These are phyloP conservation scores for Cladophialophora carrionii DNA, from an alignment of 2,329 filamentous ascomycete species.

Conservation along the genomic window DNA sequence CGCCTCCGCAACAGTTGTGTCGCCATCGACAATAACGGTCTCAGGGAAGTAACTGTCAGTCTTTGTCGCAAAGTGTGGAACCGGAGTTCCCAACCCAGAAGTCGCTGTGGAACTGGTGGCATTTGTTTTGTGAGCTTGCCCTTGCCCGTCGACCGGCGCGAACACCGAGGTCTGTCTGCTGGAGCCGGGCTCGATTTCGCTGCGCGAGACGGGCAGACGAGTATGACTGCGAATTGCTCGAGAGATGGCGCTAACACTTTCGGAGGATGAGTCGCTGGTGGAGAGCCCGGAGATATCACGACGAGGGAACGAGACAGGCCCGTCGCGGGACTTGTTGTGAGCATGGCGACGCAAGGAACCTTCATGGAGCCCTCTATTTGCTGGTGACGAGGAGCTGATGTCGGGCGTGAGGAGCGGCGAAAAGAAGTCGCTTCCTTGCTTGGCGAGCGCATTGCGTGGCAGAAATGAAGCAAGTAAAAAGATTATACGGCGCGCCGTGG, in stretches of 20 bases:
- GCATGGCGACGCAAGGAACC: slow-evolving; percentile 25
- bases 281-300: slow-evolving; percentile 39
- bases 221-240: slow-evolving; percentile 19
- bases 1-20: slow-evolving; percentile 56
- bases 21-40: slow-evolving; percentile 39
- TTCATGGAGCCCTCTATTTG: slow-evolving; percentile 16
- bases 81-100: slow-evolving; percentile 54
- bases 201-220: slow-evolving; percentile 11
- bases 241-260: slow-evolving; percentile 41
- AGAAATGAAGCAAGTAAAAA: slow-evolving; percentile 63
- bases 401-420: slow-evolving; percentile 33
- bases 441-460: slow-evolving; percentile 43
- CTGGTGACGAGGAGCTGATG: slow-evolving; percentile 27
- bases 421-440: slow-evolving; percentile 23
- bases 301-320: slow-evolving; percentile 21
- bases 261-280: slow-evolving; percentile 51
- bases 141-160: slow-evolving; percentile 51
- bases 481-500: slow-evolving; percentile 61
- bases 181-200: slow-evolving; percentile 6
- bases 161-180: slow-evolving; percentile 41
- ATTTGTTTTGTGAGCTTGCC: slow-evolving; percentile 51
- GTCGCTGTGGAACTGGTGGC: slow-evolving; percentile 57
- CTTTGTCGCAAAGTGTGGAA: slow-evolving; percentile 56
- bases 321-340: slow-evolving; percentile 26
- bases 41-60: slow-evolving; percentile 36